Percentiles rank a stretch among this genome's conserved stretches.
phyloP scores from a whole-genome alignment of 495 filamentous ascomycete genomes.

The Pseudevernia furfuracea region DNA sequence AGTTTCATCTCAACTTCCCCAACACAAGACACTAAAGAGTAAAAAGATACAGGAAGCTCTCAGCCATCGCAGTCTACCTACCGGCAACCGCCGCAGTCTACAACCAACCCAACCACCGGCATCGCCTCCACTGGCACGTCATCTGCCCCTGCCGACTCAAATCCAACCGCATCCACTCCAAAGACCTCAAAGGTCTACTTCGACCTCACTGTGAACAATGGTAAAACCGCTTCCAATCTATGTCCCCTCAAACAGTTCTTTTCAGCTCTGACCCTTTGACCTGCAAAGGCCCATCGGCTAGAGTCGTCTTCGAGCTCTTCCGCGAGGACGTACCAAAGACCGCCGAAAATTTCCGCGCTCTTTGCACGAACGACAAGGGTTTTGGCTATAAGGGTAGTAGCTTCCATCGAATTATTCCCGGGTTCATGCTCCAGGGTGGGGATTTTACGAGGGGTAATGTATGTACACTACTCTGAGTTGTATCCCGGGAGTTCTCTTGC shows the following conservation, averaged over 20 bases:
- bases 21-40: background rate
- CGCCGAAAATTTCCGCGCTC: conserved; percentile 53
- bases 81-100: background rate
- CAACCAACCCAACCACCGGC: background rate
- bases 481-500: background rate
- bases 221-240: background rate
- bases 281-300: conserved; percentile 1
- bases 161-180: too few relatives aligned
- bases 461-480: conserved; percentile 20
- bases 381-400: conserved; percentile 55
- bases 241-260: background rate
- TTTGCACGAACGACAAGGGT: conserved; percentile 28
- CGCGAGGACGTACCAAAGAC: conserved; percentile 34
- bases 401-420: conserved; percentile 34
- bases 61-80: background rate
- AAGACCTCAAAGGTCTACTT: conserved; percentile 12
- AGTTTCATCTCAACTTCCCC: background rate
- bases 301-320: conserved; percentile 13
- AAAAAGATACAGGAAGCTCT: background rate
- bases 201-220: conserved; percentile 17
- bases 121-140: conserved; percentile 1
- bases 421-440: conserved; percentile 48
- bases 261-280: background rate
- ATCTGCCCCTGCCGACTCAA: background rate
- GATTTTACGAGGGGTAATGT: conserved; percentile 46